phyloP scores from a whole-genome alignment of 805 yeast genomes.

The Sugiyamaella smithiae region DNA sequence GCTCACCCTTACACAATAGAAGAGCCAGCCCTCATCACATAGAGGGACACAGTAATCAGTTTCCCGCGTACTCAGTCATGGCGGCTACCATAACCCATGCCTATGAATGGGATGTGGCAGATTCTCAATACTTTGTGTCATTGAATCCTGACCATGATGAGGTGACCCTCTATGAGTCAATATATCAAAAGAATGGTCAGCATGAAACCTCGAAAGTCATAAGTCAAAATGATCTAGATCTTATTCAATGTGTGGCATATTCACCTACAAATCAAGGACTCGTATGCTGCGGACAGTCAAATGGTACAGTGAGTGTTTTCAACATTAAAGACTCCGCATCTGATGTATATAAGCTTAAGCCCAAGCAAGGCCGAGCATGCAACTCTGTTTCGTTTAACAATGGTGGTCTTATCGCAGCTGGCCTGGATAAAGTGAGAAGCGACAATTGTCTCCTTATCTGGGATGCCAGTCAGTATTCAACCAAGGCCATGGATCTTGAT shows the following conservation, averaged over 20 bases:
- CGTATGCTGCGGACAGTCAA: constrained; percentile 70
- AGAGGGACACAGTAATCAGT: too few relatives aligned
- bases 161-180: constrained; percentile 49
- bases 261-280: constrained; percentile 52
- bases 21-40: too few relatives aligned
- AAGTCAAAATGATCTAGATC: constrained; percentile 53
- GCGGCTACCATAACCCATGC: constrained; percentile 57
- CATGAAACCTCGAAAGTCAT: constrained; percentile 34
- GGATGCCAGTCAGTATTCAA: constrained; percentile 49
- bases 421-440: constrained; percentile 72
- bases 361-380: constrained; percentile 70
- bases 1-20: too few relatives aligned
- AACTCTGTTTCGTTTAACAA: constrained; percentile 69
- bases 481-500: constrained; percentile 27
- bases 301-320: constrained; percentile 62
- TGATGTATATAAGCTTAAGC: constrained; percentile 45
- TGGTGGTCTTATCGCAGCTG: constrained; percentile 66
- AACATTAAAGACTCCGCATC: constrained; percentile 47
- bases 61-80: too few relatives aligned
- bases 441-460: constrained; percentile 76
- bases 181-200: constrained; percentile 12
- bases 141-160: constrained; percentile 81
- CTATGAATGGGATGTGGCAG: constrained; percentile 55
- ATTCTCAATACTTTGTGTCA: constrained; percentile 58
- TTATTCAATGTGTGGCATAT: constrained; percentile 64